Evolutionary conservation across 73 alveolate genomes (phyloP), one percentile per base, ranked within the genome.

Genomic region (Paraurostyla sp.): DNA sequence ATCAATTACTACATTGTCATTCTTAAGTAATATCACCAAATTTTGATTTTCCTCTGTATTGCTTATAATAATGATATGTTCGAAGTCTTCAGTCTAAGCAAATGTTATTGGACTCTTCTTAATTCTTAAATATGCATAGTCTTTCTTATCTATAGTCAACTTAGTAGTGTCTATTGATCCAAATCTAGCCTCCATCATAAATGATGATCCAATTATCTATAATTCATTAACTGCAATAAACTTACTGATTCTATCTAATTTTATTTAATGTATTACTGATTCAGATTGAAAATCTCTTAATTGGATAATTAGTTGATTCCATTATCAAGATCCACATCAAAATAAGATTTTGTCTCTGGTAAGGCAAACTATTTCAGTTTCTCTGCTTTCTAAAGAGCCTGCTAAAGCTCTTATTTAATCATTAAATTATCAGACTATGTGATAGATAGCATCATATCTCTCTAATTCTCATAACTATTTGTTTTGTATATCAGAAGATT

Each of bases 21-120:
- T 65, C 33, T 65, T 36, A 38, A 73, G 41, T 48, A 73, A 48
- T 3, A 73, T 23, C 7, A 73, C 87, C 87, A 73, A 25, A 30
- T 73, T 73, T 3, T 43, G 6, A 30, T 73, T 73, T 9, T 73
- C 87, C 52, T 73, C 87, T 3, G 87, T 73, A 50, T 73, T 73
- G n/a, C 73, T 45, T 45, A 73, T 6, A 36, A 73, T 73, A 45
- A 73, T 73, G 36, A 73, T 73, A 45, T 73, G 68, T 30, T 73
- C 87, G 42, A 73, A 73, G 38, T 73, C 87, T n/a, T 16, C 7
- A 33, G 71, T 27, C 1, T 22, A 50, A 18, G 73, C 71, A 33
- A 73, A 73, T n/a, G 71, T 48, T 25, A 73, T 27, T 3, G 87
- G 87, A 25, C 46, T 73, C n/a, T 36, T 73, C 71, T 73, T 73